phyloP scores from a whole-genome alignment of 768 basidiomycete genomes.

The Lactarius psammicola region DNA sequence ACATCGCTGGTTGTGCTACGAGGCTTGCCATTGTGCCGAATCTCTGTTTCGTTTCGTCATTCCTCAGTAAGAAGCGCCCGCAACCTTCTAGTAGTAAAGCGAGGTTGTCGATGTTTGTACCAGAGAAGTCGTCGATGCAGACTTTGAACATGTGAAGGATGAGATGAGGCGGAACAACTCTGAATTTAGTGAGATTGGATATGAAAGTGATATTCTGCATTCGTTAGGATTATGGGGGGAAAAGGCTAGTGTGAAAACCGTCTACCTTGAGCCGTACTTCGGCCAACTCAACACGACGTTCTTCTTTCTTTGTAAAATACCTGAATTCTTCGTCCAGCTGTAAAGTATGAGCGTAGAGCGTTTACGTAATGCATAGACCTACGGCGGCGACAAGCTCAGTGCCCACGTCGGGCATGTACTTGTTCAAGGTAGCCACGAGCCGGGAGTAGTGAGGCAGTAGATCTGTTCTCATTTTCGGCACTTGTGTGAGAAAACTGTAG shows the following conservation, averaged over 20 bases:
- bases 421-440: slow-evolving; percentile 82
- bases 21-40: slow-evolving; percentile 79
- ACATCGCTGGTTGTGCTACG: background rate
- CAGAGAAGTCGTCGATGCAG: slow-evolving; percentile 92
- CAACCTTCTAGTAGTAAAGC: slow-evolving; percentile 91
- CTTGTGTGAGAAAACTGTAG: slow-evolving; percentile 72
- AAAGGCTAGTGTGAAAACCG: background rate
- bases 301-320: slow-evolving; percentile 91
- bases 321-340: slow-evolving; percentile 97
- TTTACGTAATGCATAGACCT: slow-evolving; percentile 33
- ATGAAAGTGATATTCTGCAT: slow-evolving; percentile 81
- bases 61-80: slow-evolving; percentile 85
- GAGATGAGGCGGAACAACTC: slow-evolving; percentile 84
- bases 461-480: slow-evolving; percentile 86
- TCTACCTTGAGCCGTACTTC: slow-evolving; percentile 81
- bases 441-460: slow-evolving; percentile 91
- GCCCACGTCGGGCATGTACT: slow-evolving; percentile 93
- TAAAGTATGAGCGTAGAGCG: slow-evolving; percentile 8
- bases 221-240: background rate
- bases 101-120: slow-evolving; percentile 90
- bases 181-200: slow-evolving; percentile 94
- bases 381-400: slow-evolving; percentile 78
- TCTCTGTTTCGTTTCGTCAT: slow-evolving; percentile 82
- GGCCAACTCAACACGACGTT: slow-evolving; percentile 83
- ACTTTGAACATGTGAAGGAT: slow-evolving; percentile 97